Percentiles rank a stretch among this genome's conserved stretches.
These are phyloP conservation scores for Excoecaria cochinchinensis DNA, from an alignment of 345 rosid species.

Conservation along the genomic window DNA sequence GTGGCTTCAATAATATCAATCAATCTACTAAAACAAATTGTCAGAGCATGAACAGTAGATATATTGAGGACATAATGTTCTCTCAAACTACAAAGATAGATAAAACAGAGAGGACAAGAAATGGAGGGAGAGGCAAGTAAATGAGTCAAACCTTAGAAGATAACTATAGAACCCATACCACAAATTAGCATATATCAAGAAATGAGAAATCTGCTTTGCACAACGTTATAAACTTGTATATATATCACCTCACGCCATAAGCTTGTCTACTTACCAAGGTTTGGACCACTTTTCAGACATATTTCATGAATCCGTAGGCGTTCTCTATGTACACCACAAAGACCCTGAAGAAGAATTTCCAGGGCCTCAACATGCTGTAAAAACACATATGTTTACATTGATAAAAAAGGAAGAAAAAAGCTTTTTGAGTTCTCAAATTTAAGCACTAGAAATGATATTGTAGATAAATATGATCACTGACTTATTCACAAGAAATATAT, in stretches of 20 bases:
- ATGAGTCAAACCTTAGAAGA: neutral
- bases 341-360: slow-evolving; percentile 96
- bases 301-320: slow-evolving; percentile 87
- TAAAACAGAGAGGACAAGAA: neutral
- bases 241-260: neutral
- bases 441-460: neutral
- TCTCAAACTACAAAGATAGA: neutral
- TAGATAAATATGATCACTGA: neutral
- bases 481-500: neutral
- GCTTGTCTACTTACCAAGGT: slow-evolving; percentile 50
- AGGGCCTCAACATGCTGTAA: slow-evolving; percentile 96
- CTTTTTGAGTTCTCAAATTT: neutral
- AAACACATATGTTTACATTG: neutral
- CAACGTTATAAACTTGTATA: neutral
- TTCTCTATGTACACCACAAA: slow-evolving; percentile 91
- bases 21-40: neutral
- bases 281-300: slow-evolving; percentile 70
- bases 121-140: neutral
- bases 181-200: neutral
- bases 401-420: neutral
- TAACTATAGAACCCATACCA: neutral
- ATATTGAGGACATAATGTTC: neutral
- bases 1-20: neutral
- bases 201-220: neutral
- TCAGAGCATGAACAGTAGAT: neutral